A percentile compares a stretch with the other conserved stretches of the same genome.
Conservation (phyloP, 139 green algal species). For the Medakamo hakoo region DNA sequence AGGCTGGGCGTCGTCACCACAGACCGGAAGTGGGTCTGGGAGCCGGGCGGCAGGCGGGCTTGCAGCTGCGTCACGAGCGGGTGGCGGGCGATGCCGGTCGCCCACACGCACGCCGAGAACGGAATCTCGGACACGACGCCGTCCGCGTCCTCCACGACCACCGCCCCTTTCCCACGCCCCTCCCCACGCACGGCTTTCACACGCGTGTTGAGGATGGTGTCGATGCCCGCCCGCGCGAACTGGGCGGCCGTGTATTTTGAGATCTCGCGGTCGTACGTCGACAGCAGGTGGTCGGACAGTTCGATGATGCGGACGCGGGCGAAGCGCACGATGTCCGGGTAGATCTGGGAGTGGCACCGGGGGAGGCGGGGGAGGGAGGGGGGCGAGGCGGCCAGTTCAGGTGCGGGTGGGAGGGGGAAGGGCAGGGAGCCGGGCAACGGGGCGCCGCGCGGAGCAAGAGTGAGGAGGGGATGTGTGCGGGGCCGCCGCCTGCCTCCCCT, state of each 20-base stretch:
- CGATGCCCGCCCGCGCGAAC: constrained; percentile 34
- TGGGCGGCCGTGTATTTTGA: constrained; percentile 50
- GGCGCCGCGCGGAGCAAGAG: too few species aligned
- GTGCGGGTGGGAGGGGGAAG: too few species aligned
- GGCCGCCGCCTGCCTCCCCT: too few species aligned
- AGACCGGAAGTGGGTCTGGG: constrained; percentile 71
- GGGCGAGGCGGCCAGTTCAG: too few species aligned
- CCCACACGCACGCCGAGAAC: constrained; percentile 82
- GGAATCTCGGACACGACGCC: constrained; percentile 27
- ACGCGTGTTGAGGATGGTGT: background rate
- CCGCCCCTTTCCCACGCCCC: background rate
- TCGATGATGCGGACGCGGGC: constrained; percentile 59
- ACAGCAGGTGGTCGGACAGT: constrained; percentile 79
- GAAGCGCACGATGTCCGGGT: constrained; percentile 41
- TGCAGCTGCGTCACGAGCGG: constrained; percentile 70
- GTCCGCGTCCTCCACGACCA: constrained; percentile 1
- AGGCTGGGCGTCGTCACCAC: constrained; percentile 68
- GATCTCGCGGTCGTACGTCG: constrained; percentile 76
- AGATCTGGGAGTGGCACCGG: too few species aligned
- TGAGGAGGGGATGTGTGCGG: too few species aligned
- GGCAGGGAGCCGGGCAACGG: too few species aligned
- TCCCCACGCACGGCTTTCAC: constrained; percentile 1
- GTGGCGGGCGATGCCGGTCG: constrained; percentile 78
- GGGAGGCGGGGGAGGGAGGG: too few species aligned
- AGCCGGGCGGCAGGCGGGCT: constrained; percentile 32